Base-by-base conservation (phyloP, 1,139 yeast genomes). In the Sporopachydermia cereana region DNA sequence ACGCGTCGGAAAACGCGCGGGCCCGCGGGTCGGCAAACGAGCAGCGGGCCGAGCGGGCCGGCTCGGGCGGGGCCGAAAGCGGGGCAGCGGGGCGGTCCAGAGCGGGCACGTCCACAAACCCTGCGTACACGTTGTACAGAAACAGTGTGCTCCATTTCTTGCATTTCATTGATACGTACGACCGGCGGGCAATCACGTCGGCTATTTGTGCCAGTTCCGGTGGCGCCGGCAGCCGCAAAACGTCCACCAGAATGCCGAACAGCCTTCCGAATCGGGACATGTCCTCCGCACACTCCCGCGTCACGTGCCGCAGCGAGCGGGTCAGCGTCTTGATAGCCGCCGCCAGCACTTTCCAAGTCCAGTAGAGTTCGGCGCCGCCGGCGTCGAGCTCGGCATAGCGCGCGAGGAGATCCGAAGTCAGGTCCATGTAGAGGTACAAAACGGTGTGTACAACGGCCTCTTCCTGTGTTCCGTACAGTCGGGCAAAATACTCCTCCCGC, bases 101-200 rank as follows among this genome's bases (percentile, higher is more conserved):
- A 20, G 20, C 17, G 22, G 39, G 39, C 12, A 34, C 39, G 7
- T 34, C 39, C 18, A 34, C 39, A 34, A 34, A 34, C n/a, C 39
- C n/a, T 12, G 39, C 39, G 22, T 12, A 34, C 5, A 34, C 17
- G 39, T 34, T 34, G 17, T 34, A 34, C 39, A 34, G 17, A 34
- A 34, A 21, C 22, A 34, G 22, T 12, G 39, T 34, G 5, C 12
- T 9, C 39, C 39, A 34, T 34, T 34, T 34, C 17, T 34, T 34
- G 17, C 39, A 7, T 21, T 34, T 34, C 39, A 34, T 34, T 7
- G 17, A 34, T 20, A 34, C 22, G 17, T 12, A 34, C 9, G 5
- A 7, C 39, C n/a, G 18, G 9, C 39, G 9, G 9, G 5, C 12
- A 12, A 7, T 21, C 18, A 34, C n/a, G 17, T 34, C n/a, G 17